Base-by-base conservation (phyloP, 1,284 basidiomycete species). In the Neotropicomus parvogracilis region DNA sequence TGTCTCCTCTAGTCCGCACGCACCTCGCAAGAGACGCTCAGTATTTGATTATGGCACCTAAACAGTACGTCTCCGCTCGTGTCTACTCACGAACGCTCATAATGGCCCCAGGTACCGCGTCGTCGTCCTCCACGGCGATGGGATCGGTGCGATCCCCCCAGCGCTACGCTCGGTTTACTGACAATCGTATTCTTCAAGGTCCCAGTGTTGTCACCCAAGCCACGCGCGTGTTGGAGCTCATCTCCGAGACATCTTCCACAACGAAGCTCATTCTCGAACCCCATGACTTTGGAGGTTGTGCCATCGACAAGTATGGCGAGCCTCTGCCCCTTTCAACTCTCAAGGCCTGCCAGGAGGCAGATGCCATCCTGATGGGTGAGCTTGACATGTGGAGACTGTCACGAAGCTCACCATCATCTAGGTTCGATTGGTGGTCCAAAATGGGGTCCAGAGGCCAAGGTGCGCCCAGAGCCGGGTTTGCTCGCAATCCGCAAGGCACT, bases 361-460 rank as follows among this genome's bases (percentile, higher is more conserved):
- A 98, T 72, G 91, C 93, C 13, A 88, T 97, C 57, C 77, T 97
- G 40, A 83, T 97, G 79, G 94, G 94, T 91, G 50, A 46, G 78
- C 59, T 26, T 21, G 31, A 39, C 32, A 17, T 12, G 6, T 14
- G 6, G 21, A 20, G 2, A 14, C 26, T 3, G 37, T 31, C 28
- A 34, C 24, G 3, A 20, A 40, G 24, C 35, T 57, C 48, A 52
- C 44, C 29, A 12, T 50, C 35, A 16, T 33, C 44, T 50, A 93
- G 95, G 94, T 56, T 88, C 95, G 20, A 91, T 99, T 56, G 97
- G 95, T 54, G 97, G 95, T 16, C 97, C 97, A 29, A 98, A 98
- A 72, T 99, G 97, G 97, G 95, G 94, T 36, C 87, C 93, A 3
- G 79, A 85, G 46, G 85, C 86, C 56, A 88, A 90, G 67, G 83